Percentiles rank a stretch among this genome's conserved stretches.
These are phyloP conservation scores for Ascochyta pisi DNA, from an alignment of 2,329 filamentous ascomycete genomes.

Conservation along the genomic window DNA sequence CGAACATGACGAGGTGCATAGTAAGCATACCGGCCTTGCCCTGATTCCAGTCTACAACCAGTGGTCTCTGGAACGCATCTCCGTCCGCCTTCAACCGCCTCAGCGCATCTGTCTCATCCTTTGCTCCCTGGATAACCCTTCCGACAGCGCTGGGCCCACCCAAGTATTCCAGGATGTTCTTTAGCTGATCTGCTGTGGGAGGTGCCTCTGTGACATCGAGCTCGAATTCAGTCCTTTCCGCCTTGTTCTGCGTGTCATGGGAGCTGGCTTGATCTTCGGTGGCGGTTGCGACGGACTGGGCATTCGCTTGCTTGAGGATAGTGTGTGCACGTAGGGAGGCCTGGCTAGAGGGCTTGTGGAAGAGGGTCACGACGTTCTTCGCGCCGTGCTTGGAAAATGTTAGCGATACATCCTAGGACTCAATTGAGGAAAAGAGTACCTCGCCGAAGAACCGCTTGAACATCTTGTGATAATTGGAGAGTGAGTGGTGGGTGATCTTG, in stretches of 20 bases:
- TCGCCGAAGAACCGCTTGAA: conserved; percentile 58
- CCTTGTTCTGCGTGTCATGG: conserved; percentile 65
- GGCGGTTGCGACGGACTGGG: conserved; percentile 69
- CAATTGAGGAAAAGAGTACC: conserved; percentile 35
- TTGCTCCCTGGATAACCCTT: conserved; percentile 77
- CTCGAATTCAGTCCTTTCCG: conserved; percentile 76
- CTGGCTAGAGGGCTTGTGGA: conserved; percentile 80
- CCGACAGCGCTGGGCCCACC: conserved; percentile 63
- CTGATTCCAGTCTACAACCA: conserved; percentile 92
- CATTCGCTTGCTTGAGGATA: conserved; percentile 80
- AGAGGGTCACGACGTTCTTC: conserved; percentile 90
- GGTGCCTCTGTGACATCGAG: conserved; percentile 81
- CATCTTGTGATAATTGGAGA: conserved; percentile 36
- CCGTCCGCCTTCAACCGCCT: conserved; percentile 75
- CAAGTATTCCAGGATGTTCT: conserved; percentile 83
- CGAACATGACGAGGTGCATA: neutral
- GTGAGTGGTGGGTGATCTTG: conserved; percentile 3
- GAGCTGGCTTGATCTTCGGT: conserved; percentile 78
- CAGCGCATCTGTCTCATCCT: conserved; percentile 76
- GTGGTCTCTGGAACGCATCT: conserved; percentile 73
- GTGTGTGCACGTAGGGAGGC: conserved; percentile 76
- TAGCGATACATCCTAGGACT: conserved; percentile 14
- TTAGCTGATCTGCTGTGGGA: conserved; percentile 83
- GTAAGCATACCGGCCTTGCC: conserved; percentile 70
- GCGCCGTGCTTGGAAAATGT: conserved; percentile 50